phyloP scores from a whole-genome alignment of 768 basidiomycete species.

The Kwoniella mangroviensis region DNA sequence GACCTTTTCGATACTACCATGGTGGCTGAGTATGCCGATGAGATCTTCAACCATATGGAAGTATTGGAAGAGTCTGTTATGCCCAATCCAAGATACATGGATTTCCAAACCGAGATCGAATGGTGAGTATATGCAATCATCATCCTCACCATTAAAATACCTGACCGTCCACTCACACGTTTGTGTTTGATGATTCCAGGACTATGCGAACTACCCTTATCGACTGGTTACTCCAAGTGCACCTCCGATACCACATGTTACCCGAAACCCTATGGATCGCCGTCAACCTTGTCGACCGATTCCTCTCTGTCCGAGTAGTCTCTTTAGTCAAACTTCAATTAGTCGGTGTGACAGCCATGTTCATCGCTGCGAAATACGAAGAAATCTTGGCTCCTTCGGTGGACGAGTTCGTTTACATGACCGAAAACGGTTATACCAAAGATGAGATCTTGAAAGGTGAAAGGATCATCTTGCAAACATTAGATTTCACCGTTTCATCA shows the following conservation, averaged over 20 bases:
- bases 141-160: too few species aligned
- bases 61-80: slow-evolving; percentile 78
- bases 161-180: too few species aligned
- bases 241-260: slow-evolving; percentile 97
- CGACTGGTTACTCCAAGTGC: slow-evolving; percentile 97
- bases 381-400: slow-evolving; percentile 92
- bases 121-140: slow-evolving; percentile 48
- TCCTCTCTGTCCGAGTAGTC: slow-evolving; percentile 84
- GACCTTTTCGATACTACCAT: slow-evolving; percentile 86
- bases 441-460: slow-evolving; percentile 99
- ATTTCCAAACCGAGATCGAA: slow-evolving; percentile 83
- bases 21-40: slow-evolving; percentile 98
- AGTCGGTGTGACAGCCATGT: slow-evolving; percentile 98
- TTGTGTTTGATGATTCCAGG: slow-evolving; percentile 63
- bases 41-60: slow-evolving; percentile 95
- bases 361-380: slow-evolving; percentile 98
- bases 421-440: slow-evolving; percentile 87
- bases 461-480: slow-evolving; percentile 86
- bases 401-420: slow-evolving; percentile 99
- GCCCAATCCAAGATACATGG: slow-evolving; percentile 93
- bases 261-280: slow-evolving; percentile 99
- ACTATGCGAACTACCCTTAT: slow-evolving; percentile 93
- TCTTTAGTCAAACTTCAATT: slow-evolving; percentile 90
- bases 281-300: slow-evolving; percentile 93
- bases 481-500: slow-evolving; percentile 92